Percentiles rank a stretch among this genome's conserved stretches.
These are phyloP conservation scores for Calonectria pseudoreteaudii DNA, from an alignment of 2,329 filamentous ascomycete genomes.

Conservation along the genomic window DNA sequence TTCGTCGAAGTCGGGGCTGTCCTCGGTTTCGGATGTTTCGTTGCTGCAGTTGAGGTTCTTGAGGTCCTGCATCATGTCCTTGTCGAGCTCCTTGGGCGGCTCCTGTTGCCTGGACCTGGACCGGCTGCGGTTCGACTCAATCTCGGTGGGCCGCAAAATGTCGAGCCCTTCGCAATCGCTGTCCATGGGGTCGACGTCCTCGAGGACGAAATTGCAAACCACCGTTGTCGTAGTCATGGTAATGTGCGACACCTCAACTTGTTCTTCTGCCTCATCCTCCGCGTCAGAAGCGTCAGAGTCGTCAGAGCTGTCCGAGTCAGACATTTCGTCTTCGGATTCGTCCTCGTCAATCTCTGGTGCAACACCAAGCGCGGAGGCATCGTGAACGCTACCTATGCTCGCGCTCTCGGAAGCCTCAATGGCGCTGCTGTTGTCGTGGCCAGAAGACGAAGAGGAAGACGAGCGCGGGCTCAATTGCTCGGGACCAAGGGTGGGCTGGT, in stretches of 20 bases:
- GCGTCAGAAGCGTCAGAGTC: conserved; percentile 39
- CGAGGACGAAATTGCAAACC: conserved; percentile 53
- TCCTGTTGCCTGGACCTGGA: conserved; percentile 54
- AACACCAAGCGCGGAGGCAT: conserved; percentile 31
- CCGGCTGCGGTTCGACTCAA: conserved; percentile 59
- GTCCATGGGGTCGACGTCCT: conserved; percentile 61
- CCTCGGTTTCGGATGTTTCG: conserved; percentile 52
- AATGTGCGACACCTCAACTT: conserved; percentile 38
- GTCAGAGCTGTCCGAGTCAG: conserved; percentile 30
- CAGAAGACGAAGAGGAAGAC: conserved; percentile 46
- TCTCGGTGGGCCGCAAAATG: conserved; percentile 57
- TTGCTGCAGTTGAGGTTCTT: conserved; percentile 59
- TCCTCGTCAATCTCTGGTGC: conserved; percentile 28
- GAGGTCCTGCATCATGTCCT: conserved; percentile 57
- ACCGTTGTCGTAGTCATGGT: conserved; percentile 32
- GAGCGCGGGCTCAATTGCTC: conserved; percentile 53
- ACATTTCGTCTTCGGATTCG: conserved; percentile 30
- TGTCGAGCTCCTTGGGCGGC: conserved; percentile 51
- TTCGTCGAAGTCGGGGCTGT: conserved; percentile 53
- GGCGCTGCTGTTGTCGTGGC: conserved; percentile 39
- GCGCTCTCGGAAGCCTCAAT: conserved; percentile 44
- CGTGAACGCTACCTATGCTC: conserved; percentile 43
- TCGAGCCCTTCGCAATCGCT: conserved; percentile 57
- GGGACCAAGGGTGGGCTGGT: conserved; percentile 48
- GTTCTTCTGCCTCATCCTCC: conserved; percentile 30